phyloP scores from a whole-genome alignment of 2,329 filamentous ascomycete genomes.

The Paramyrothecium sp. region DNA sequence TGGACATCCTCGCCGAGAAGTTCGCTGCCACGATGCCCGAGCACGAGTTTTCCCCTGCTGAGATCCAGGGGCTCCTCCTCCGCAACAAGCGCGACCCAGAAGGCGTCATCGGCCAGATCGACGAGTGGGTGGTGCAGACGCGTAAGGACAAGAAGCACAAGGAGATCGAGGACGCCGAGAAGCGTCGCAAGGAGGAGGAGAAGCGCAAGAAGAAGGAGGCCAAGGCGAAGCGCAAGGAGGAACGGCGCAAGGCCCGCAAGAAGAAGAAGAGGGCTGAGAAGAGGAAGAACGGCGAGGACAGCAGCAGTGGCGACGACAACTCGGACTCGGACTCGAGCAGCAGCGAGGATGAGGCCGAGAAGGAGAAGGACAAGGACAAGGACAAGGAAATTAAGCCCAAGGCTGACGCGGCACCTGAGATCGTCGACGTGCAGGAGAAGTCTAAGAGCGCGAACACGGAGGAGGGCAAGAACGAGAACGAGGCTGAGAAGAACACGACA shows the following conservation, averaged over 20 bases:
- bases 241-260: conserved; percentile 17
- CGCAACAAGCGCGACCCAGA: conserved; percentile 53
- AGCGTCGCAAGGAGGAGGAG: conserved; percentile 35
- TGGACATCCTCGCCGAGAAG: conserved; percentile 43
- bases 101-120: conserved; percentile 43
- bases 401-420: conserved; percentile 2
- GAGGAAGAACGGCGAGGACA: conserved; percentile 17
- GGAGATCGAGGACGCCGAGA: conserved; percentile 39
- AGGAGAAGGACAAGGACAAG: conserved; percentile 13
- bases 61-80: conserved; percentile 59
- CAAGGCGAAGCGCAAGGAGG: conserved; percentile 27
- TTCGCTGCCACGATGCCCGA: conserved; percentile 53
- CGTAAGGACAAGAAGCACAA: conserved; percentile 48
- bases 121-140: conserved; percentile 48
- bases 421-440: background rate
- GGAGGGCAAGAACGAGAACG: conserved; percentile 6
- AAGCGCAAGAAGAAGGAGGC: conserved; percentile 31
- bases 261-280: conserved; percentile 16
- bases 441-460: conserved; percentile 6
- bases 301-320: conserved; percentile 15
- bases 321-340: conserved; percentile 1
- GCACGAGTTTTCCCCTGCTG: conserved; percentile 57
- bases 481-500: conserved; percentile 3
- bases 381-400: conserved; percentile 15
- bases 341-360: conserved; percentile 20